Evolutionary conservation across 129 eudicot genomes (phyloP).

Genomic region (Arctium lappa): DNA sequence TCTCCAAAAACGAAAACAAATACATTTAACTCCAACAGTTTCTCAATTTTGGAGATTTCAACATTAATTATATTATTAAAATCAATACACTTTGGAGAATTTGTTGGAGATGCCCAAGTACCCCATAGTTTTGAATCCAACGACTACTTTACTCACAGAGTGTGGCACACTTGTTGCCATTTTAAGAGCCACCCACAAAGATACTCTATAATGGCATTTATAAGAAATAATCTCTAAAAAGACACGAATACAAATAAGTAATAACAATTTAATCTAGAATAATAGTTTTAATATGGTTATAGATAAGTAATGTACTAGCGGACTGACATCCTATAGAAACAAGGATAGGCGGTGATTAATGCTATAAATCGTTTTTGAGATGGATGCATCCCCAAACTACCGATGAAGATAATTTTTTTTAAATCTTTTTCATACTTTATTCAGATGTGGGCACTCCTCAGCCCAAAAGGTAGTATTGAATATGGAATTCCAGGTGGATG

Average conservation of each 20-base stretch:
- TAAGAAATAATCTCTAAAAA: neutral
- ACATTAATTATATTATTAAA: too few relatives aligned
- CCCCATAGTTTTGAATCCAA: neutral
- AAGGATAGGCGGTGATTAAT: neutral
- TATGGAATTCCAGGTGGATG: neutral
- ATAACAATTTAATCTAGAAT: neutral
- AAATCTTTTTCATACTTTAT: neutral
- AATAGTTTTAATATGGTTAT: neutral
- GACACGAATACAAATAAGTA: neutral
- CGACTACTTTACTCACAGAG: neutral
- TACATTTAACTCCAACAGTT: neutral
- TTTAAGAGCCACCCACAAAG: neutral
- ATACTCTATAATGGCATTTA: neutral
- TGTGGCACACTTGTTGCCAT: neutral
- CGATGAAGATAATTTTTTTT: neutral
- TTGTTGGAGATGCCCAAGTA: neutral
- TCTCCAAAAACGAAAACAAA: neutral
- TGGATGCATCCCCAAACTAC: neutral
- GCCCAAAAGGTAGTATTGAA: neutral
- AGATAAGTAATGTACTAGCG: neutral
- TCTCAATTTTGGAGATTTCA: neutral
- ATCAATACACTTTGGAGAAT: neutral
- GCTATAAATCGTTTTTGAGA: neutral
- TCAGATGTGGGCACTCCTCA: neutral
- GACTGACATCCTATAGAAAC: neutral